These are phyloP conservation scores for Neurospora sp. DNA, from an alignment of 495 filamentous ascomycete genomes.

Conservation along the genomic window DNA sequence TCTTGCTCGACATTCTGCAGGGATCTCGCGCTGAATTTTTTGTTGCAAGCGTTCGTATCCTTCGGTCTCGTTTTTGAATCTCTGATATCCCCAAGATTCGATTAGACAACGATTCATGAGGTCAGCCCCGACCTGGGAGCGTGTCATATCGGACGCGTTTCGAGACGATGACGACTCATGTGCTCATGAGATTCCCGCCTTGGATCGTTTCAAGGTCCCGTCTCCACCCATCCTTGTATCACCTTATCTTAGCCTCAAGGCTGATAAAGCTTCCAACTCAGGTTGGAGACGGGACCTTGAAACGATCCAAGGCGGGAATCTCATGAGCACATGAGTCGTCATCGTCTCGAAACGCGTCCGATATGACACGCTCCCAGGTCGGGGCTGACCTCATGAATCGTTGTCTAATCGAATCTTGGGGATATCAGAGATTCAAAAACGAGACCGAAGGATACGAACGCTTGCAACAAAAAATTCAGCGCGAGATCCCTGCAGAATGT, in stretches of 20 bases:
- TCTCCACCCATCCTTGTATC: not conserved
- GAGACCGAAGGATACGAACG: too few species aligned
- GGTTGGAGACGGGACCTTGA: not conserved
- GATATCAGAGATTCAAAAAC: not conserved
- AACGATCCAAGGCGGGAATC: not conserved
- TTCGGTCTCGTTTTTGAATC: not conserved
- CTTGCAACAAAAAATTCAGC: not conserved
- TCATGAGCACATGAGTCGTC: not conserved
- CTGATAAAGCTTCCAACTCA: not conserved
- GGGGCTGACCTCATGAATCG: not conserved
- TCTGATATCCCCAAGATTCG: not conserved
- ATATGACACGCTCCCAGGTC: not conserved
- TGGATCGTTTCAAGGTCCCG: not conserved
- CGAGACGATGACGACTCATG: not conserved
- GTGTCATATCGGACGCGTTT: not conserved
- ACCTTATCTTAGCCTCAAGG: not conserved
- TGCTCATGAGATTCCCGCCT: not conserved
- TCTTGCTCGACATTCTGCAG: not conserved
- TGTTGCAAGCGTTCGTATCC: not conserved
- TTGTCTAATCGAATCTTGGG: not conserved
- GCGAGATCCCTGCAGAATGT: not conserved
- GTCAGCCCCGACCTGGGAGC: not conserved
- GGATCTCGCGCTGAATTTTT: not conserved
- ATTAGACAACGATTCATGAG: not conserved
- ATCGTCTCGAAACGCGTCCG: not conserved